Evolutionary conservation across 371 early-diverging fungal genomes (phyloP).

Genomic region (Syncephalis fuscata): DNA sequence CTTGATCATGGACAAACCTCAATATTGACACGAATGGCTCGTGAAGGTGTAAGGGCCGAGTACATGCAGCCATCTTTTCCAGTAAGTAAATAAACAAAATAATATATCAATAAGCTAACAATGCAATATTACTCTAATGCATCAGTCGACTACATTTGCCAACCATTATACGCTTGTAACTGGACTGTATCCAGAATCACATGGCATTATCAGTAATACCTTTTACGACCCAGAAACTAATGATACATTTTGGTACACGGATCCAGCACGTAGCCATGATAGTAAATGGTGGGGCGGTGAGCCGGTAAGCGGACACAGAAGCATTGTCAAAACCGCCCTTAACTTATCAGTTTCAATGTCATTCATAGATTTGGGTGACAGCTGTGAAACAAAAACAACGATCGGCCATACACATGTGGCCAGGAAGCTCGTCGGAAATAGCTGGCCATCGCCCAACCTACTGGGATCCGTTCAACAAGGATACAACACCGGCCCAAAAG

Average conservation of each 20-base stretch:
- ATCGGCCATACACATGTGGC: conserved; percentile 77
- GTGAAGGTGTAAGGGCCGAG: conserved; percentile 30
- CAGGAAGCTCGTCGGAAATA: conserved; percentile 54
- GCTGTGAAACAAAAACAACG: conserved; percentile 42
- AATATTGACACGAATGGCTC: conserved; percentile 13
- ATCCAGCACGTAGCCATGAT: conserved; percentile 27
- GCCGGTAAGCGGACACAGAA: conserved; percentile 27
- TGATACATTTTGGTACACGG: conserved; percentile 59
- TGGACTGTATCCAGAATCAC: conserved; percentile 78
- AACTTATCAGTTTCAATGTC: no score
- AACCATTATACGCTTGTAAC: conserved; percentile 89
- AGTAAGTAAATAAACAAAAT: conserved; percentile 14
- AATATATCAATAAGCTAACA: background rate
- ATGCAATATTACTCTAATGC: background rate
- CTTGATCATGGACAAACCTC: conserved; percentile 58
- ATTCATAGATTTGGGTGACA: conserved; percentile 70
- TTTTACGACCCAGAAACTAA: conserved; percentile 65
- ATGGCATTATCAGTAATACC: conserved; percentile 84
- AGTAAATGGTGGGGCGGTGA: conserved; percentile 83
- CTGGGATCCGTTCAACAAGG: conserved; percentile 29
- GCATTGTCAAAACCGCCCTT: no score
- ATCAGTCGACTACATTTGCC: conserved; percentile 66
- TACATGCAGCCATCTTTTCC: conserved; percentile 64
- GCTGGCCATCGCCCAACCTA: conserved; percentile 41
- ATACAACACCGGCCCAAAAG: conserved; percentile 29